Percentiles rank a stretch among this genome's conserved stretches.
Evolutionary conservation across 129 eudicot genomes (phyloP).

Genomic region (Chrysanthemum lavandulifolium): DNA sequence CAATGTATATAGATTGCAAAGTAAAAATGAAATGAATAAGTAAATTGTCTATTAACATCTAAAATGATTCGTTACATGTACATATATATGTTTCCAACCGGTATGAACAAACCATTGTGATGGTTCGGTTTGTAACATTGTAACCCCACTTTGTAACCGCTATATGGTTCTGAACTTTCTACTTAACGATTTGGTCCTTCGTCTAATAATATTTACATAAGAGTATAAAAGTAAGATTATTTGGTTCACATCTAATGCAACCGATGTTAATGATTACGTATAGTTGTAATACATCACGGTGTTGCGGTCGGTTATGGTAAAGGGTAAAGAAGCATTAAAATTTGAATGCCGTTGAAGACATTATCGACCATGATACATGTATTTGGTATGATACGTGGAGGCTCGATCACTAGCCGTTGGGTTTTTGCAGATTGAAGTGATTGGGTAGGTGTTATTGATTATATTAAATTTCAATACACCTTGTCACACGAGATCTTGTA

Average conservation of each 20-base stretch:
- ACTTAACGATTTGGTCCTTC: too few relatives aligned
- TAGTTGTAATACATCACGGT: slow-evolving; percentile 54
- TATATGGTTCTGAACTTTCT: too few relatives aligned
- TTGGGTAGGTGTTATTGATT: slow-evolving; percentile 40
- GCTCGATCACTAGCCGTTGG: slow-evolving; percentile 43
- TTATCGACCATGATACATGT: slow-evolving; percentile 43
- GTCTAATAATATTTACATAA: too few relatives aligned
- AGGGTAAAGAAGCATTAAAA: slow-evolving; percentile 43
- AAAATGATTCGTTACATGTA: too few relatives aligned
- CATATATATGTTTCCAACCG: too few relatives aligned
- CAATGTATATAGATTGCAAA: too few relatives aligned
- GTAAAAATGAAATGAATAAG: too few relatives aligned
- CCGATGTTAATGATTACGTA: slow-evolving; percentile 37
- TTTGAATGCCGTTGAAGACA: slow-evolving; percentile 36
- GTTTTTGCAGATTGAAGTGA: slow-evolving; percentile 40
- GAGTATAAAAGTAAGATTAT: too few relatives aligned
- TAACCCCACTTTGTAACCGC: too few relatives aligned
- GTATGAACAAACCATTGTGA: too few relatives aligned
- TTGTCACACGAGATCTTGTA: slow-evolving; percentile 54
- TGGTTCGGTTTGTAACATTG: too few relatives aligned
- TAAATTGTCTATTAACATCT: too few relatives aligned
- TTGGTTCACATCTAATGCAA: slow-evolving; percentile 32
- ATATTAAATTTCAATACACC: slow-evolving; percentile 46
- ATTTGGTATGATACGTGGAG: slow-evolving; percentile 31
- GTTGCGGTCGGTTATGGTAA: slow-evolving; percentile 47